Conservation (phyloP, 176 grass and related monocot genomes). For the Paspalum vaginatum region DNA sequence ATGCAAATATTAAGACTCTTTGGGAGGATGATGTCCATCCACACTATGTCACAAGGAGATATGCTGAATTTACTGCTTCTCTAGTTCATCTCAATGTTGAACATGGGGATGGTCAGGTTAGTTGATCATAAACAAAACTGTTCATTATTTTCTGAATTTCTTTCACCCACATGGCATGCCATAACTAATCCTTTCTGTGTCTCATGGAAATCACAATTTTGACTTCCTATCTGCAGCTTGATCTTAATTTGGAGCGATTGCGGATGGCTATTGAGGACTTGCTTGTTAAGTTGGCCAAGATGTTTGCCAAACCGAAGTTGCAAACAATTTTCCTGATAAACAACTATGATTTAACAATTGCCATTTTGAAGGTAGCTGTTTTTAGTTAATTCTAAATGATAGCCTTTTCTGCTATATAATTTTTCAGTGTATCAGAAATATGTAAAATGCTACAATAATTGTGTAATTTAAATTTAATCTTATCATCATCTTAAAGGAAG, state of each 20-base stretch:
- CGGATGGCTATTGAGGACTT: conserved; percentile 92
- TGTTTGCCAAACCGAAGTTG: conserved; percentile 78
- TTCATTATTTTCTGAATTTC: conserved; percentile 18
- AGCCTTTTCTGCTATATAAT: conserved; percentile 4
- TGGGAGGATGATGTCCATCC: conserved; percentile 99
- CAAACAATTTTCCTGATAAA: conserved; percentile 98
- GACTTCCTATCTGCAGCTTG: conserved; percentile 62
- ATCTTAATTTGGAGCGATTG: conserved; percentile 90
- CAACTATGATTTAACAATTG: conserved; percentile 97
- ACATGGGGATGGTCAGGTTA: conserved; percentile 96
- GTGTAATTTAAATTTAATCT: conserved; percentile 14
- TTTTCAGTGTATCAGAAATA: neutral
- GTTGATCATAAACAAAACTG: conserved; percentile 35
- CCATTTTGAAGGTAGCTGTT: conserved; percentile 74
- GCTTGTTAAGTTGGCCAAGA: conserved; percentile 89
- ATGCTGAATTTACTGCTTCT: conserved; percentile 97
- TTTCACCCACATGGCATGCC: neutral
- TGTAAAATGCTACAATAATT: conserved; percentile 8
- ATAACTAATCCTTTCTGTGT: conserved; percentile 35
- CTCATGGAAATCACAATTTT: conserved; percentile 22
- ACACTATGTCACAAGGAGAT: conserved; percentile 90
- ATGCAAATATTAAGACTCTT: conserved; percentile 84
- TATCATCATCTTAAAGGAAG: conserved; percentile 68
- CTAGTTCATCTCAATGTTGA: conserved; percentile 96
- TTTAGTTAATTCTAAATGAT: conserved; percentile 2